phyloP scores from a whole-genome alignment of 768 basidiomycete genomes.

The Termitomyces eurrhizus region DNA sequence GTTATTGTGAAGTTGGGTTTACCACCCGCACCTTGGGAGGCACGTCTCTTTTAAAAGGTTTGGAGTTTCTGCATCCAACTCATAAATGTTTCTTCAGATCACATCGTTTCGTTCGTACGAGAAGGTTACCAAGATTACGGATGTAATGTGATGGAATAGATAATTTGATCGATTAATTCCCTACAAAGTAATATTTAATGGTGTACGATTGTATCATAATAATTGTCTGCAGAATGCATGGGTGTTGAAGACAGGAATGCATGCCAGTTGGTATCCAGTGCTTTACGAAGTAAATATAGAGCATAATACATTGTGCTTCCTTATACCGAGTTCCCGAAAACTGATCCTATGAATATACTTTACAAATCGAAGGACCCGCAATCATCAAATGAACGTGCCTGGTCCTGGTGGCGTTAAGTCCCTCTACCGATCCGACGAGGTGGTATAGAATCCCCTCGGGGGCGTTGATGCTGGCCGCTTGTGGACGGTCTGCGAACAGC shows the following conservation, averaged over 20 bases:
- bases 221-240: not conserved
- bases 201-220: not conserved
- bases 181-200: not conserved
- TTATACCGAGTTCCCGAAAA: not conserved
- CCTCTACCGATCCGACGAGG: constrained; percentile 36
- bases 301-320: not conserved
- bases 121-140: constrained; percentile 62
- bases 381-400: not conserved
- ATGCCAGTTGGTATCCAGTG: not conserved
- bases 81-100: constrained; percentile 33
- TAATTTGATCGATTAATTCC: not conserved
- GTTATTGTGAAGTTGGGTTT: constrained; percentile 3
- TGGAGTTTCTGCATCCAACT: too few species aligned
- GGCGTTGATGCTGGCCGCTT: constrained; percentile 11
- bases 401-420: constrained; percentile 17
- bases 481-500: constrained; percentile 9
- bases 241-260: not conserved
- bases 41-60: not conserved
- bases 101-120: constrained; percentile 60
- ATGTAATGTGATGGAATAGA: constrained; percentile 38
- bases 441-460: constrained; percentile 34
- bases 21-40: constrained; percentile 2
- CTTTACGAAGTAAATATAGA: not conserved
- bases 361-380: not conserved
- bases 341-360: too few species aligned